Evolutionary conservation across 2,329 filamentous ascomycete genomes (phyloP), one percentile per base, ranked within the genome.

Genomic region (Cytospora piceae): DNA sequence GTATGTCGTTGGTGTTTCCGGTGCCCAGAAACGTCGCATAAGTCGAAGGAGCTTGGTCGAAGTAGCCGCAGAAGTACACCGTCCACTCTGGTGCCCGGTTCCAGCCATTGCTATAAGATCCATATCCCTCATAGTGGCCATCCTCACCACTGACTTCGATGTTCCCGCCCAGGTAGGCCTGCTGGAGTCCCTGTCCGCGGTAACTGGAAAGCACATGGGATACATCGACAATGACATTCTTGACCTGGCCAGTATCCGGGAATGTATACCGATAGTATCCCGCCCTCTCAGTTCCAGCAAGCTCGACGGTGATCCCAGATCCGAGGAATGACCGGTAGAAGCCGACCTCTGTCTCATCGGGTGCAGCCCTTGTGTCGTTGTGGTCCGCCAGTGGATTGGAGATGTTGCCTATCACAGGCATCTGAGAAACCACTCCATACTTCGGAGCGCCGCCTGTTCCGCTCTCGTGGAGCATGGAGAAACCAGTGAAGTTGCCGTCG

Each of bases 391-490:
- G 75, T 2, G 87, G 87, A 65, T 90, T 83, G 9, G 69, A 71
- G 52, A 87, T 74, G 20, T 72, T 72, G 0, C 84, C 85, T 0
- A 82, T 71, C 0, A 85, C 74, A 0, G 85, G 87, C 74, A 88
- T 79, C 74, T 88, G 86, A 1, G 84, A 79, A 37, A 88, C 83
- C 1, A 89, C 86, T 5, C 89, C 89, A 67, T 91, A 91, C 73
- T 90, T 91, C 0, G 89, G 87, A 1, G 86, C 87, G 1, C 89
- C 89, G 9, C 89, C 89, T 0, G 88, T 91, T 3, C 88, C 87
- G 67, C 83, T 85, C 72, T 89, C 87, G 69, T 90, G 87, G 71
- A 89, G 84, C 82, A 89, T 80, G 65, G 83, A 85, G 74, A 88
- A 88, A 22, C 85, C 86, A 2, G 81, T 84, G 69, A 88, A 83